A percentile compares a stretch with the other conserved stretches of the same genome.
phyloP scores from a whole-genome alignment of 2,329 filamentous ascomycete genomes.

The Alternaria novae-zelandiae region DNA sequence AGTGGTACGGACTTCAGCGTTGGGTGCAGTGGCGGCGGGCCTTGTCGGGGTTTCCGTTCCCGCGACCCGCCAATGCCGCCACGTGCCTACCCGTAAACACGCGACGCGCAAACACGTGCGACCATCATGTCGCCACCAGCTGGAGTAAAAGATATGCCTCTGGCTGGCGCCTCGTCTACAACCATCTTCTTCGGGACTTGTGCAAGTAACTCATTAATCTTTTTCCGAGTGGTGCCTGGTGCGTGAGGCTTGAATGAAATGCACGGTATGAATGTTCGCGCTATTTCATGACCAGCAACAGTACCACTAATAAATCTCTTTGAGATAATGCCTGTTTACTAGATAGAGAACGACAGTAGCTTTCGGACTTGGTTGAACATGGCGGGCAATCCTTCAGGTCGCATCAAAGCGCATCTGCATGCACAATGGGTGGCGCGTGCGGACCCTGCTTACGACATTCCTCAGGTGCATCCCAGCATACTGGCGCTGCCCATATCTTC shows the following conservation, averaged over 20 bases:
- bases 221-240: too few relatives aligned
- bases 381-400: background rate
- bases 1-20: background rate
- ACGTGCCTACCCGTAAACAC: background rate
- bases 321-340: too few relatives aligned
- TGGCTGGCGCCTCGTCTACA: too few relatives aligned
- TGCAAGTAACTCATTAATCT: too few relatives aligned
- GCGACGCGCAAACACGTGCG: background rate
- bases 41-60: background rate
- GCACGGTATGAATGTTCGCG: too few relatives aligned
- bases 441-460: background rate
- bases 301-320: too few relatives aligned
- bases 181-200: too few relatives aligned
- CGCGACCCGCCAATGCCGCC: background rate
- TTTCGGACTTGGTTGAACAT: too few relatives aligned
- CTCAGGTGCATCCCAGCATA: background rate
- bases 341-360: too few relatives aligned
- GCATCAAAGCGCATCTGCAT: background rate
- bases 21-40: background rate
- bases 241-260: too few relatives aligned
- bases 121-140: background rate
- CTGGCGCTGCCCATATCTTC: background rate
- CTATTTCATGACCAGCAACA: too few relatives aligned
- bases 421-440: background rate
- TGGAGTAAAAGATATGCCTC: background rate